Conservation (phyloP, 1,284 basidiomycete species). For the Sutorius eximius region DNA sequence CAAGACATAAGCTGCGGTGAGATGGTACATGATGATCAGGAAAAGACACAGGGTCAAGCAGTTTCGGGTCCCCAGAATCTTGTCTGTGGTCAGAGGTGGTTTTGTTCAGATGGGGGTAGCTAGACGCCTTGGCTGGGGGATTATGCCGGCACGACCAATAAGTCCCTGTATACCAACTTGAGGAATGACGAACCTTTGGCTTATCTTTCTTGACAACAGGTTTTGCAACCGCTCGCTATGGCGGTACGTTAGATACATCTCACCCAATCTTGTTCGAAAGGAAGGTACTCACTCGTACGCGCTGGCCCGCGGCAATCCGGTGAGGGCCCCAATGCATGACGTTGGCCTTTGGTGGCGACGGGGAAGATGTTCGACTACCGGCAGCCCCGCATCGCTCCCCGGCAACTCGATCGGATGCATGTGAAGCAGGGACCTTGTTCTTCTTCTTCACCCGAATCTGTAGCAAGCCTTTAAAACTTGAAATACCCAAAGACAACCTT, state of each 20-base stretch:
- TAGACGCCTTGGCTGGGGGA: neutral
- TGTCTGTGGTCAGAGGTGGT: neutral
- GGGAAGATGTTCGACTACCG: neutral
- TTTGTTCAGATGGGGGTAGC: neutral
- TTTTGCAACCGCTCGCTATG: no score
- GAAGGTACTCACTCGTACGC: no score
- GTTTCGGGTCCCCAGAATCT: neutral
- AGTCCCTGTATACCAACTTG: neutral
- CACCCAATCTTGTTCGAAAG: no score
- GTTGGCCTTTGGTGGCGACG: neutral
- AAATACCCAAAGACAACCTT: neutral
- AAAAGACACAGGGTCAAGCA: neutral
- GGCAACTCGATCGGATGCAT: neutral
- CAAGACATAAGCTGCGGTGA: no score
- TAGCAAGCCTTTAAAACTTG: neutral
- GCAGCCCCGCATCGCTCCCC: no score
- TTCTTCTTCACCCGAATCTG: neutral
- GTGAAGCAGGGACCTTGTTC: neutral
- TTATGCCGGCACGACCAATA: neutral
- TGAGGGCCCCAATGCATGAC: neutral
- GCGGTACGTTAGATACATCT: no score
- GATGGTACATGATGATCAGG: neutral
- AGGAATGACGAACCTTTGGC: no score
- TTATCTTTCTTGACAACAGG: no score
- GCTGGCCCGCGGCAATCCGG: neutral